Conservation (phyloP, 768 basidiomycete genomes). For the Albatrellus ellisii region DNA sequence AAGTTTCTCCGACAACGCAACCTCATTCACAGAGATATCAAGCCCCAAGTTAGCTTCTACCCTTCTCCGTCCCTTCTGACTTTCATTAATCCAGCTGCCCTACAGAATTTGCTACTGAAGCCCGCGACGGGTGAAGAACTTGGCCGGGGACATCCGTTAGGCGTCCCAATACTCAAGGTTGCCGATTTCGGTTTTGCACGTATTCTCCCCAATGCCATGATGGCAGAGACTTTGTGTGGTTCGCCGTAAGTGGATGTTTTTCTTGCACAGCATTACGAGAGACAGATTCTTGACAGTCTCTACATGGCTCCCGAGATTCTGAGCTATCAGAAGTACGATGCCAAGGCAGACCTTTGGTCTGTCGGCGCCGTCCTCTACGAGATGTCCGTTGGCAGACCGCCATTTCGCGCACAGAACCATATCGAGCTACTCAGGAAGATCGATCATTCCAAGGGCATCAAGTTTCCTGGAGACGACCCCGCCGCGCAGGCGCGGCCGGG, state of each 20-base stretch:
- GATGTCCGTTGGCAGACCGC: slow-evolving; percentile 87
- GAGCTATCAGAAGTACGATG: slow-evolving; percentile 94
- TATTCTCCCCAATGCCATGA: slow-evolving; percentile 78
- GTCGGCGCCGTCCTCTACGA: slow-evolving; percentile 96
- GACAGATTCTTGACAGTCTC: slow-evolving; percentile 32
- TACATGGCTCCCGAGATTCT: slow-evolving; percentile 99
- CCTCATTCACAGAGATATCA: slow-evolving; percentile 94
- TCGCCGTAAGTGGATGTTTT: slow-evolving; percentile 58
- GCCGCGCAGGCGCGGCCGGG: slow-evolving; percentile 30
- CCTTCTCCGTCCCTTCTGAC: background rate
- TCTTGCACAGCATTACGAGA: background rate
- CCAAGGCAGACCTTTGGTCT: slow-evolving; percentile 96
- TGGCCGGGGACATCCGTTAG: slow-evolving; percentile 78
- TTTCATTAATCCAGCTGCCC: background rate
- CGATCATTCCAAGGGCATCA: slow-evolving; percentile 80
- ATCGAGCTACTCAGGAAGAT: slow-evolving; percentile 92
- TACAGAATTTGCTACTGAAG: slow-evolving; percentile 71
- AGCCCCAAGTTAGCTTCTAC: slow-evolving; percentile 55
- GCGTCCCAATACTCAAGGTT: slow-evolving; percentile 90
- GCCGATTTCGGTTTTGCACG: slow-evolving; percentile 98
- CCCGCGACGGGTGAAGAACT: slow-evolving; percentile 72
- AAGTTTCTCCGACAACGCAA: slow-evolving; percentile 83
- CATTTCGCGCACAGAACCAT: slow-evolving; percentile 92
- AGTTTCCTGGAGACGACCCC: slow-evolving; percentile 87
- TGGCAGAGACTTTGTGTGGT: slow-evolving; percentile 97